These are phyloP conservation scores for Balakata baccata DNA, from an alignment of 345 rosid genomes.

Conservation along the genomic window DNA sequence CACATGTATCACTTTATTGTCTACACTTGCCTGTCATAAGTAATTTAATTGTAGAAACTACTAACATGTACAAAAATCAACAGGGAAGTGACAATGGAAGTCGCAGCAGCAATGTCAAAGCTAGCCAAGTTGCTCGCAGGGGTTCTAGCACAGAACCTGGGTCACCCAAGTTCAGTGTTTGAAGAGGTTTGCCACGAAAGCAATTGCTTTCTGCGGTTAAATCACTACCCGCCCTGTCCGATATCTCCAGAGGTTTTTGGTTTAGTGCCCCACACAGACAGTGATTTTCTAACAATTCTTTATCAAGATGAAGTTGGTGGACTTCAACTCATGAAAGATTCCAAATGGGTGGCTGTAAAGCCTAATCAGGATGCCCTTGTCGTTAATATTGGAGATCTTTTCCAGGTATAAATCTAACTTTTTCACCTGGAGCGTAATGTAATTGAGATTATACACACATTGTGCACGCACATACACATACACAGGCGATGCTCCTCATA, in stretches of 20 bases:
- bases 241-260: constrained; percentile 41
- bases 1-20: background rate
- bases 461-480: no score
- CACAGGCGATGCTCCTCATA: no score
- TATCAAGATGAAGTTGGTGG: constrained; percentile 71
- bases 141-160: constrained; percentile 44
- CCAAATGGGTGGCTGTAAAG: constrained; percentile 61
- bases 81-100: constrained; percentile 51
- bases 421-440: no score
- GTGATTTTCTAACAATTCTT: constrained; percentile 63
- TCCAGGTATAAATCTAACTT: constrained; percentile 42
- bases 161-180: constrained; percentile 23
- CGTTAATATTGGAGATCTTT: constrained; percentile 68
- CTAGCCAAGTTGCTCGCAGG: constrained; percentile 49
- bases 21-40: background rate
- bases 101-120: constrained; percentile 50
- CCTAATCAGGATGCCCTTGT: constrained; percentile 66
- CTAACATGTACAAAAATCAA: background rate
- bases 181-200: constrained; percentile 43
- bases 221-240: constrained; percentile 58
- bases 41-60: background rate
- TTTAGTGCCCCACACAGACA: constrained; percentile 70
- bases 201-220: constrained; percentile 57
- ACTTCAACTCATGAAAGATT: constrained; percentile 64
- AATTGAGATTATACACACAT: background rate